Evolutionary conservation across 1,139 yeast genomes (phyloP), one percentile per base, ranked within the genome.

Genomic region (Suhomyces bokatorum): DNA sequence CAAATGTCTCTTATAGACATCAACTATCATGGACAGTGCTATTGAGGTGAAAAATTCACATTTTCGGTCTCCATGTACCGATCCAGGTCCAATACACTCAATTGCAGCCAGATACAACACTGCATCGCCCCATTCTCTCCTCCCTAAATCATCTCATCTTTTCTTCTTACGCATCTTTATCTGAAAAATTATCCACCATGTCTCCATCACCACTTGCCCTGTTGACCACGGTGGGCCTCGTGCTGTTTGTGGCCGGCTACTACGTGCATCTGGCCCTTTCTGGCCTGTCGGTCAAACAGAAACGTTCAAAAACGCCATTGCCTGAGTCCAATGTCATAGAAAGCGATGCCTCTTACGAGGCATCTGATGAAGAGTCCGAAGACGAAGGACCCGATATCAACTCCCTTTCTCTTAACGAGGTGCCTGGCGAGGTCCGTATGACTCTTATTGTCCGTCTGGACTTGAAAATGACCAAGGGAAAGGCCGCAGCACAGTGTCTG

Each of bases 401-500:
- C 53, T 83, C 89, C 1, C 63, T 67, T 0, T 65, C 77, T 3
- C 66, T 85, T 50, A 85, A 85, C 55, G 80, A 73, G 16, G 68
- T 83, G 15, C 87, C 83, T 2, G 93, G 88, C 4, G 96, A 87
- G 62, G 91, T 87, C 35, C 75, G 90, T 53, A 86, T 93, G 96
- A 90, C 95, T 0, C 71, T 95, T 32, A 81, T 90, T 2, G 91
- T 93, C 1, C 81, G 99, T 48, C 88, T 86, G 36, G 99, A 93
- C 62, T 70, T 93, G 51, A 84, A 82, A 44, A 93, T 93, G 99
- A 84, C 87, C 37, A 90, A 89, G 66, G 99, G 99, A 30, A 95
- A 95, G 63, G 87, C 88, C 1, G 98, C 98, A 1, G 99, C 99
- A 2, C 99, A 93, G 64, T 91, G 98, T 63, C 85, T 90, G 42